phyloP scores from a whole-genome alignment of 352 stramenopile genomes.

The Pythium coloratum region DNA sequence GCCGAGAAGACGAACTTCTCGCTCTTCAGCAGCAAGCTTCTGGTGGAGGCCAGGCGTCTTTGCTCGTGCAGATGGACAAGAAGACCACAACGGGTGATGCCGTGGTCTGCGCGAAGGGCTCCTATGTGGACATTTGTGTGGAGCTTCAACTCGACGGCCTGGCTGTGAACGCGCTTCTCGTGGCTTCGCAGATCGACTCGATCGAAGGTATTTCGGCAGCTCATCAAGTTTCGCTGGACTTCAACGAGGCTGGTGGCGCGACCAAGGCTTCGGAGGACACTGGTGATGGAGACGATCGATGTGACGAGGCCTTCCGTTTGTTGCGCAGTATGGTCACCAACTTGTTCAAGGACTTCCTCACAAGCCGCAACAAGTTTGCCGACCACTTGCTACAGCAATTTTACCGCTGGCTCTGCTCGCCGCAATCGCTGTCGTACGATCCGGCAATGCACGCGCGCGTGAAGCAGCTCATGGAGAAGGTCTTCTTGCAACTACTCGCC shows the following conservation, averaged over 20 bases:
- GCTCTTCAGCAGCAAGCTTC: slow-evolving; percentile 78
- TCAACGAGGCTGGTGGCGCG: slow-evolving; percentile 38
- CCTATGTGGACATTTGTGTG: slow-evolving; percentile 85
- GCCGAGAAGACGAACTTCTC: slow-evolving; percentile 68
- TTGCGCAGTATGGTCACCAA: slow-evolving; percentile 91
- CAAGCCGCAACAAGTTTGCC: slow-evolving; percentile 89
- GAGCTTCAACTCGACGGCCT: slow-evolving; percentile 75
- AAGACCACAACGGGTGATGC: slow-evolving; percentile 50
- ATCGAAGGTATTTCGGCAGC: slow-evolving; percentile 59
- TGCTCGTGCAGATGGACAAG: slow-evolving; percentile 33
- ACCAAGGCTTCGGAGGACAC: slow-evolving; percentile 16
- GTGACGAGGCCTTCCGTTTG: slow-evolving; percentile 90
- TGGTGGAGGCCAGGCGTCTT: slow-evolving; percentile 8
- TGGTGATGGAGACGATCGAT: slow-evolving; percentile 60
- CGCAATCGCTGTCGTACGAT: slow-evolving; percentile 92
- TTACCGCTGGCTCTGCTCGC: slow-evolving; percentile 94
- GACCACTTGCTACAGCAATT: slow-evolving; percentile 96
- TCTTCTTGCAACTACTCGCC: slow-evolving; percentile 91
- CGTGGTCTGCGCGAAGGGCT: slow-evolving; percentile 89
- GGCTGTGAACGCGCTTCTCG: slow-evolving; percentile 75
- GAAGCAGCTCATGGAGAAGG: slow-evolving; percentile 95
- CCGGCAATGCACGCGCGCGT: slow-evolving; percentile 93
- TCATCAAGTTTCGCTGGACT: slow-evolving; percentile 65
- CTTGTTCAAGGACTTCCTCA: slow-evolving; percentile 93
- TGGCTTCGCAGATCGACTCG: slow-evolving; percentile 66